These are phyloP conservation scores for Dendrobium chrysotoxum DNA, from an alignment of 106 monocot species.

Conservation along the genomic window DNA sequence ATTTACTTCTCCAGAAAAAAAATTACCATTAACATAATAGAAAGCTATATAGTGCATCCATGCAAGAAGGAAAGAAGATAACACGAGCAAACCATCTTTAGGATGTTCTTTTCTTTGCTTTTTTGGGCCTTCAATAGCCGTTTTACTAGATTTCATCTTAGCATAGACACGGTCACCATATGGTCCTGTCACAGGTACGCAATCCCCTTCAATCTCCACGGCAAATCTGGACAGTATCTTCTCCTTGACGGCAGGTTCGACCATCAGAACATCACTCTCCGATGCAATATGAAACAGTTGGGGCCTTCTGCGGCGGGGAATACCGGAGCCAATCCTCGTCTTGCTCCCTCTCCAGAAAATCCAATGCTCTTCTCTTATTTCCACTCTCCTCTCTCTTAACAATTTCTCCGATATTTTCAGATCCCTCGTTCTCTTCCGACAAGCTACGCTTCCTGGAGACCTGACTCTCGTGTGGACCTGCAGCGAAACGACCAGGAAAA, in stretches of 20 bases:
- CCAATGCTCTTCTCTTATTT: constrained; percentile 23
- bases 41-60: neutral
- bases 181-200: constrained; percentile 67
- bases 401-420: constrained; percentile 3
- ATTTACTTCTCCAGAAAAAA: no score
- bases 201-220: constrained; percentile 79
- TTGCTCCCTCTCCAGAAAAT: constrained; percentile 10
- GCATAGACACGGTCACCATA: constrained; percentile 80
- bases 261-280: constrained; percentile 4
- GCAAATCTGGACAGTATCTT: constrained; percentile 66
- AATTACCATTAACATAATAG: no score
- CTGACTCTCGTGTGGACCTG: constrained; percentile 10
- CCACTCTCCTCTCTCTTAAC: constrained; percentile 16
- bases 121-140: constrained; percentile 5
- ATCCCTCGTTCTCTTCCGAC: neutral
- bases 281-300: neutral
- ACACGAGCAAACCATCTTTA: constrained; percentile 20
- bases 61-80: neutral
- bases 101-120: constrained; percentile 12
- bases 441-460: constrained; percentile 22
- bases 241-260: constrained; percentile 22
- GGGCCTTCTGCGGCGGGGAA: constrained; percentile 23
- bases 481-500: neutral
- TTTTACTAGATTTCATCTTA: constrained; percentile 27
- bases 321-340: constrained; percentile 70